These are phyloP conservation scores for Rutidosis leptorrhynchoides DNA, from an alignment of 129 eudicot species.

Conservation along the genomic window DNA sequence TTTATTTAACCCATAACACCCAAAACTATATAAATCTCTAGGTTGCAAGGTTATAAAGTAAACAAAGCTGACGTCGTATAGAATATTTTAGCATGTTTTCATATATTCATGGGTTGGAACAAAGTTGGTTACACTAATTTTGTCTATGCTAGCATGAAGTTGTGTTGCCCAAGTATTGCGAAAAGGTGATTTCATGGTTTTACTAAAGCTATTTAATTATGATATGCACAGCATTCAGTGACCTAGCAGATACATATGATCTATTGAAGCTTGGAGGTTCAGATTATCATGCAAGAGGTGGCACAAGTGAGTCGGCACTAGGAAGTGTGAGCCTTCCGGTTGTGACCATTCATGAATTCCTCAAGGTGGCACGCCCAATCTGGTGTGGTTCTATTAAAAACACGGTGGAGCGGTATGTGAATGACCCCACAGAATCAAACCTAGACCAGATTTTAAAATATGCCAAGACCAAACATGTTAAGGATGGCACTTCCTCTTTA, in stretches of 20 bases:
- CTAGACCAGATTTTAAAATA: conserved; percentile 53
- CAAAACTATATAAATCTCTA: neutral
- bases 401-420: conserved; percentile 50
- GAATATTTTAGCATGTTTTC: neutral
- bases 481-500: conserved; percentile 22
- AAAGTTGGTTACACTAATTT: too few relatives aligned
- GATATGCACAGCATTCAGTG: conserved; percentile 58
- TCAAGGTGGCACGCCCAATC: conserved; percentile 74
- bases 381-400: conserved; percentile 67
- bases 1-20: neutral
- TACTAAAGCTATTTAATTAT: neutral
- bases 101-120: neutral
- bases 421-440: conserved; percentile 65
- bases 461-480: conserved; percentile 32
- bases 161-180: neutral
- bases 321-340: conserved; percentile 83
- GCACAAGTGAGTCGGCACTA: conserved; percentile 62
- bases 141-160: too few relatives aligned
- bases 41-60: neutral
- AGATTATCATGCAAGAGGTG: conserved; percentile 88
- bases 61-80: neutral
- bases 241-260: conserved; percentile 66
- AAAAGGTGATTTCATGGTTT: neutral
- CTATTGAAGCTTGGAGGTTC: conserved; percentile 95
- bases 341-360: conserved; percentile 60